Base-by-base conservation (phyloP, 2,329 filamentous ascomycete genomes). In the Ophiostoma himal-ulmi region DNA sequence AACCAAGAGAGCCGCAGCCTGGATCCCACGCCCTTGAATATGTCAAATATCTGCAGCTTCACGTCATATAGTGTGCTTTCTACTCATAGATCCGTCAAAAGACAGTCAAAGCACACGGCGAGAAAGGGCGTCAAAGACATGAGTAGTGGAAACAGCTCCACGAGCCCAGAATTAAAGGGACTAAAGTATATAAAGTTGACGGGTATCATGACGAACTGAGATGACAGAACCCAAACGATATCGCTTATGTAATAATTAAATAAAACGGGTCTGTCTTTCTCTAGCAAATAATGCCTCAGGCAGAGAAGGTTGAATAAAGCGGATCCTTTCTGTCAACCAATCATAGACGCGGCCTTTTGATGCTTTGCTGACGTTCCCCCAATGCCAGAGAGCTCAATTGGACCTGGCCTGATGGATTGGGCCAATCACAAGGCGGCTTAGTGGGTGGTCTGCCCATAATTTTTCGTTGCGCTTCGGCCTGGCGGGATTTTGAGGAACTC, bases 401-500 rank as follows among this genome's bases (percentile, higher is more conserved):
- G 67, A 57, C 44, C 48, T 57, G 20, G 67, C 48, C 30, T 41
- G 34, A 5, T 26, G 5, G 13, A 20, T 22, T 30, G 22, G 36
- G 22, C 65, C 65, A 67, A 67, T 67, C 10, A 44, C 22, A 39
- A 8, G 10, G 54, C 69, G 39, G 41, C 57, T 30, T 44, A 22
- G 37, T 26, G 37, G 39, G 39, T 44, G 37, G 17, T 36, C 26
- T 60, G 65, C 54, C 26, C 70, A 67, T 65, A 36, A 41, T 41
- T 68, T 70, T 62, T 22, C 52, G 67, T 17, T 68, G 54, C 39
- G 34, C 34, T 71, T 73, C 73, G 73, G 73, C 65, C 70, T 72
- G 72, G 73, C 73, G 73, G 73, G 73, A 74, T 66, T 74, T 74
- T 74, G 73, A 74, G 73, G 73, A 74, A 73, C 44, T 14, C 44